Conservation (phyloP, 495 filamentous ascomycete species). For the Penicillium roqueforti region DNA sequence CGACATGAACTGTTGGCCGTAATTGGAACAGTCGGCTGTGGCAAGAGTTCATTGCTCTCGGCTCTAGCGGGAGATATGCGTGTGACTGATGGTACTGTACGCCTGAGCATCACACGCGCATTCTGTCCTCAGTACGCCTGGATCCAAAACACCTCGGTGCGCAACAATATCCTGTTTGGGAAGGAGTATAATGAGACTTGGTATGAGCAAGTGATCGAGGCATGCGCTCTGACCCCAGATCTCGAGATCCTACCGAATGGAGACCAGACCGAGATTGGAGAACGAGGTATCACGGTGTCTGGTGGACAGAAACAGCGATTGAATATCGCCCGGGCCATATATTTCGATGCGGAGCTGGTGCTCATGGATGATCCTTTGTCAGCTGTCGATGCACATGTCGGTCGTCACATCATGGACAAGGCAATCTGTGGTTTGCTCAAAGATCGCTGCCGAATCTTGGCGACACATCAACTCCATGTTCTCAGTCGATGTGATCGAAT, state of each 20-base stretch:
- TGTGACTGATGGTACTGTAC: conserved; percentile 66
- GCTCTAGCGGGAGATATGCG: conserved; percentile 95
- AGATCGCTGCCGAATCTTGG: conserved; percentile 84
- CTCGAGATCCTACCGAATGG: conserved; percentile 52
- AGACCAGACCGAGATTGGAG: conserved; percentile 57
- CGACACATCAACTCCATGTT: conserved; percentile 93
- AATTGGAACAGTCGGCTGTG: conserved; percentile 86
- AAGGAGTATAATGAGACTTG: conserved; percentile 52
- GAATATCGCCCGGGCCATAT: conserved; percentile 80
- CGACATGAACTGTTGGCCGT: conserved; percentile 84
- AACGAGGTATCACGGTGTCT: conserved; percentile 60
- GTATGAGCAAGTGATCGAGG: conserved; percentile 55
- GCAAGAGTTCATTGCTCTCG: conserved; percentile 86
- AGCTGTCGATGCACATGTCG: conserved; percentile 83
- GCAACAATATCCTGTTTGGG: conserved; percentile 88
- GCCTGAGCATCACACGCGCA: conserved; percentile 70
- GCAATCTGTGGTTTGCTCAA: conserved; percentile 87
- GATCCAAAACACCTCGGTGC: conserved; percentile 89
- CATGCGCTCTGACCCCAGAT: conserved; percentile 55
- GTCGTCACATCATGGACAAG: conserved; percentile 92
- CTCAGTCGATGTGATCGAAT: conserved; percentile 85
- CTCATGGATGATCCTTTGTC: conserved; percentile 83
- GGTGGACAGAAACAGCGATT: conserved; percentile 64
- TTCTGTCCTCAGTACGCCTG: conserved; percentile 97
- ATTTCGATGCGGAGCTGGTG: conserved; percentile 75